These are phyloP conservation scores for Thermothielavioides terrestris DNA, from an alignment of 495 filamentous ascomycete genomes.

Conservation along the genomic window DNA sequence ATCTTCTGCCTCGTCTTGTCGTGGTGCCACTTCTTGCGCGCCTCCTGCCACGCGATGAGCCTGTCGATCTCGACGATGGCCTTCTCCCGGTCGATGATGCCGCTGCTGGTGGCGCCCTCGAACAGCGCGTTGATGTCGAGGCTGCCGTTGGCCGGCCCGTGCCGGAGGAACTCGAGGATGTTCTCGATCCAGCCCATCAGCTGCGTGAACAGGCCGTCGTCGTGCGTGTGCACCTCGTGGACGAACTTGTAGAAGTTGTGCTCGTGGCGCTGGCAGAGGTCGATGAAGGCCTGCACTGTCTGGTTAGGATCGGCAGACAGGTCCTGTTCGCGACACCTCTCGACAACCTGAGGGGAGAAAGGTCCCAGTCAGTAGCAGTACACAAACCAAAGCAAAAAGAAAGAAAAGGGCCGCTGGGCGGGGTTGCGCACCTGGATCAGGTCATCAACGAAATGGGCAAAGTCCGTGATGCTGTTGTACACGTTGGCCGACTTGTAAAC, in stretches of 20 bases:
- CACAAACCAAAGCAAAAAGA: background rate
- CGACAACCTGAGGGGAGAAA: constrained; percentile 51
- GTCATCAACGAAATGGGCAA: constrained; percentile 86
- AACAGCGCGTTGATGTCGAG: constrained; percentile 93
- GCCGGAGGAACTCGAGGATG: constrained; percentile 87
- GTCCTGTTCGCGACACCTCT: constrained; percentile 83
- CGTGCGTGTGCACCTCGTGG: constrained; percentile 96
- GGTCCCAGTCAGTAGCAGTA: constrained; percentile 1
- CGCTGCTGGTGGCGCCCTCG: constrained; percentile 60
- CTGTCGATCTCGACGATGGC: constrained; percentile 75
- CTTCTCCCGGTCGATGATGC: constrained; percentile 56
- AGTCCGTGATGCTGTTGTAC: constrained; percentile 93
- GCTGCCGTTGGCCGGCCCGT: constrained; percentile 67
- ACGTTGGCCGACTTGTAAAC: constrained; percentile 99
- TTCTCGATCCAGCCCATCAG: constrained; percentile 96
- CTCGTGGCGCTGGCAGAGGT: constrained; percentile 90
- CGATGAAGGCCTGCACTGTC: constrained; percentile 97
- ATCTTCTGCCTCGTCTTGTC: constrained; percentile 98
- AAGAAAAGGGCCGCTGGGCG: background rate
- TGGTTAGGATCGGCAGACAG: constrained; percentile 92
- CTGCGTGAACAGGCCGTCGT: constrained; percentile 90
- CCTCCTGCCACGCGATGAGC: constrained; percentile 88
- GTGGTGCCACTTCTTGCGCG: constrained; percentile 91
- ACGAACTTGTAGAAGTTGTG: constrained; percentile 98
- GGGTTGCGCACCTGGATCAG: constrained; percentile 52